Evolutionary conservation across 345 rosid species (phyloP), one percentile per base, ranked within the genome.

Genomic region (Alliaria petiolata): DNA sequence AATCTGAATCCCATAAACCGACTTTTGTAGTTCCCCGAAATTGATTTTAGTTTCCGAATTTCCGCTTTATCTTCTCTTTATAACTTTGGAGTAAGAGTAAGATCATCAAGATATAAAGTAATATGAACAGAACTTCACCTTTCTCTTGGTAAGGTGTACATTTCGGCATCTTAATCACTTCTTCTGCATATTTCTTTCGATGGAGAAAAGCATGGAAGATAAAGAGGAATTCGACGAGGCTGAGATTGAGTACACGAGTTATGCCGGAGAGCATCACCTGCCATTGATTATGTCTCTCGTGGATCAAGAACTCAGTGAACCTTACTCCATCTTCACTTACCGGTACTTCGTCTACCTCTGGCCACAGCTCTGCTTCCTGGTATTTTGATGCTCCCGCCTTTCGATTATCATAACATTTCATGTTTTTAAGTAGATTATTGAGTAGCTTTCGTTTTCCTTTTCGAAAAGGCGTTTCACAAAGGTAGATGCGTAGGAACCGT

Each of bases 331-430:
- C 78, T 93, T 93, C 85, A 93, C 98, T 36, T 93, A 93, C 58
- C 95, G 98, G 15, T 93, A 93, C 86, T 93, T 93, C 76, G 98
- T 93, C 74, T 91, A 93, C 69, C 86, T 91, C 31, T 91, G 98
- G 98, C 97, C 98, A 17, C 95, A 91, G 70, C 97, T 93, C 65
- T 93, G 85, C 69, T 93, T 93, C 83, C 71, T 93, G 83, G 97
- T 91, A 82, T 1, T 16, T 36, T 31, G 3, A 59, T 59, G 16
- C 55, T 47, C 47, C 47, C 3, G 4, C 8, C n/a, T 28, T 28
- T 28, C 6, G 31, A 5, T 28, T 28, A 4, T 33, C 35, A 14
- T 5, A 22, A 14, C 6, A 4, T 62, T 13, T 16, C 15, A 0
- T 17, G 6, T 16, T 53, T 61, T 19, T 8, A 5, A 74, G 25